A percentile compares a stretch with the other conserved stretches of the same genome.
Evolutionary conservation across 2,329 filamentous ascomycete species (phyloP).

Genomic region (Aschersonia sp.): DNA sequence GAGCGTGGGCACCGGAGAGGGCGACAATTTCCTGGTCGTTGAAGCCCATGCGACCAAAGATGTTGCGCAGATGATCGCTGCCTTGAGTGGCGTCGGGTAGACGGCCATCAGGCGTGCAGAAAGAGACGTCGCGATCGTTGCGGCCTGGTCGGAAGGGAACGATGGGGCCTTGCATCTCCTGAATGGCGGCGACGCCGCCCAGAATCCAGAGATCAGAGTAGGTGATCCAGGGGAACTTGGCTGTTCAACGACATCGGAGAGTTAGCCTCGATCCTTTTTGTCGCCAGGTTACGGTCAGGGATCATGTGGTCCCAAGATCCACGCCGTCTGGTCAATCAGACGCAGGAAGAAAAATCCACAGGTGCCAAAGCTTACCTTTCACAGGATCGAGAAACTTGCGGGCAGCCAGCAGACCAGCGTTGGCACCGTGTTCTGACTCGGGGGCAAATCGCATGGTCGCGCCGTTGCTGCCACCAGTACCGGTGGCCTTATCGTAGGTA

Average conservation of each 20-base stretch:
- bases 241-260: slow-evolving; percentile 5
- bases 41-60: slow-evolving; percentile 97
- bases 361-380: slow-evolving; percentile 42
- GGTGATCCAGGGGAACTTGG: slow-evolving; percentile 82
- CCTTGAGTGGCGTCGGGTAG: slow-evolving; percentile 66
- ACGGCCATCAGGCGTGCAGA: slow-evolving; percentile 89
- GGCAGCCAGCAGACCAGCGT: slow-evolving; percentile 74
- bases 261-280: slow-evolving; percentile 3
- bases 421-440: slow-evolving; percentile 82
- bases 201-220: slow-evolving; percentile 98
- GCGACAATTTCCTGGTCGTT: slow-evolving; percentile 95
- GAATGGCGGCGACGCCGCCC: slow-evolving; percentile 67
- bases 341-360: too few relatives aligned
- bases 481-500: slow-evolving; percentile 78
- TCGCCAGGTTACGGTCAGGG: not conserved
- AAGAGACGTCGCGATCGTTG: slow-evolving; percentile 59
- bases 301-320: not conserved
- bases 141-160: slow-evolving; percentile 86
- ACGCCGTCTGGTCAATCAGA: too few relatives aligned
- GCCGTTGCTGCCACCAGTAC: slow-evolving; percentile 87
- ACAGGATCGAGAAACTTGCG: slow-evolving; percentile 88
- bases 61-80: slow-evolving; percentile 68
- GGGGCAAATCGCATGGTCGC: slow-evolving; percentile 93
- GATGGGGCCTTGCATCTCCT: slow-evolving; percentile 84
- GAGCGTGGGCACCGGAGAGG: slow-evolving; percentile 68